These are phyloP conservation scores for Castanospermum australe DNA, from an alignment of 306 rosid species.

Conservation along the genomic window DNA sequence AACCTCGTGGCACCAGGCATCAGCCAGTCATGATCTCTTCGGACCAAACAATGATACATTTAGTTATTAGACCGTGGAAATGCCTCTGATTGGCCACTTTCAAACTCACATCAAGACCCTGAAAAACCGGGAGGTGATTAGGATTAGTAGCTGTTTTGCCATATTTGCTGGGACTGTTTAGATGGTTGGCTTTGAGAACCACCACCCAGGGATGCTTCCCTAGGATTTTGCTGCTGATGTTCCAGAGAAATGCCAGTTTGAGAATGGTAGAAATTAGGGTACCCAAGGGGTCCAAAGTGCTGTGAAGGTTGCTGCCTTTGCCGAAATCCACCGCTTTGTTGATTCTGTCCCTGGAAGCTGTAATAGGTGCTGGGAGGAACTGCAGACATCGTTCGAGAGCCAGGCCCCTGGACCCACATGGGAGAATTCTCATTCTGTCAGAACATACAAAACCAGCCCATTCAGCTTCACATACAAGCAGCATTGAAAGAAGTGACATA, in stretches of 20 bases:
- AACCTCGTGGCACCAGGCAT: conserved; percentile 75
- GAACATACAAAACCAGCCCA: background rate
- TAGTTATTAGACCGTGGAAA: conserved; percentile 47
- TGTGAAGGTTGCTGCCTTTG: conserved; percentile 87
- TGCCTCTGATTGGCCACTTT: conserved; percentile 63
- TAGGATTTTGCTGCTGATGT: conserved; percentile 68
- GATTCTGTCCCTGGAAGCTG: conserved; percentile 95
- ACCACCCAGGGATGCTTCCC: conserved; percentile 66
- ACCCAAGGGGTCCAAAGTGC: conserved; percentile 66
- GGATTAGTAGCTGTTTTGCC: conserved; percentile 89
- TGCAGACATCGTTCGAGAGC: conserved; percentile 86
- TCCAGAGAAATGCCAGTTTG: conserved; percentile 74
- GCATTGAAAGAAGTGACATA: background rate
- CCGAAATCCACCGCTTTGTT: conserved; percentile 74
- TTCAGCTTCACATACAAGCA: conserved; percentile 5
- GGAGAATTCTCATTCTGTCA: conserved; percentile 84
- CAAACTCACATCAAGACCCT: conserved; percentile 49
- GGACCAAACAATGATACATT: conserved; percentile 56
- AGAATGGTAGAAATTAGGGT: conserved; percentile 80
- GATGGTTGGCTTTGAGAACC: conserved; percentile 72
- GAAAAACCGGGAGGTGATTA: conserved; percentile 40
- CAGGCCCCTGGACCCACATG: conserved; percentile 98
- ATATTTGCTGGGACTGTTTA: conserved; percentile 83
- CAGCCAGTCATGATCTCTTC: conserved; percentile 60
- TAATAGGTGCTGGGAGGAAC: conserved; percentile 84